These are phyloP conservation scores for Suillus alpinus DNA, from an alignment of 768 basidiomycete genomes.

Conservation along the genomic window DNA sequence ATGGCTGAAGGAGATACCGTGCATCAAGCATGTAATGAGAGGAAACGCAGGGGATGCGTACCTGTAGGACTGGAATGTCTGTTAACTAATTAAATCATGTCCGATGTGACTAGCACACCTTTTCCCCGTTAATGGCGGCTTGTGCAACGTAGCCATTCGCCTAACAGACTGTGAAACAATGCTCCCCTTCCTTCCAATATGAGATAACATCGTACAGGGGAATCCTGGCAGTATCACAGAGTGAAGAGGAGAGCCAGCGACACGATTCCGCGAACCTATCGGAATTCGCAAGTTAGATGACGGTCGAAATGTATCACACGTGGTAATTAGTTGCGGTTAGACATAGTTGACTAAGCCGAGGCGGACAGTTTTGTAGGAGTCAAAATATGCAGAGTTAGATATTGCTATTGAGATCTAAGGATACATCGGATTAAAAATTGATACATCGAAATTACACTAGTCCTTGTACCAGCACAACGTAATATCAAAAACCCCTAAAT, in stretches of 20 bases:
- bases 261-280: not conserved
- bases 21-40: constrained; percentile 14
- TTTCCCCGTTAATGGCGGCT: constrained; percentile 37
- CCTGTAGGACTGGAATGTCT: constrained; percentile 57
- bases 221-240: not conserved
- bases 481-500: not conserved
- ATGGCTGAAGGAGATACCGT: constrained; percentile 51
- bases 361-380: not conserved
- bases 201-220: constrained; percentile 27
- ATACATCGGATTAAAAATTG: not conserved
- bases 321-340: not conserved
- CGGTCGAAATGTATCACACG: not conserved
- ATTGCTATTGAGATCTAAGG: not conserved
- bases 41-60: constrained; percentile 21
- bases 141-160: constrained; percentile 45
- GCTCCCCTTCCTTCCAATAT: constrained; percentile 17
- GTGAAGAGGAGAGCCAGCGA: not conserved
- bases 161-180: constrained; percentile 26
- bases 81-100: constrained; percentile 11
- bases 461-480: not conserved
- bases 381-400: not conserved
- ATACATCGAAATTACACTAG: not conserved
- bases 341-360: not conserved
- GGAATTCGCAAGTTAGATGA: not conserved
- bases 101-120: constrained; percentile 34